These are phyloP conservation scores for Alternaria angustiovoidea DNA, from an alignment of 2,329 filamentous ascomycete genomes.

Conservation along the genomic window DNA sequence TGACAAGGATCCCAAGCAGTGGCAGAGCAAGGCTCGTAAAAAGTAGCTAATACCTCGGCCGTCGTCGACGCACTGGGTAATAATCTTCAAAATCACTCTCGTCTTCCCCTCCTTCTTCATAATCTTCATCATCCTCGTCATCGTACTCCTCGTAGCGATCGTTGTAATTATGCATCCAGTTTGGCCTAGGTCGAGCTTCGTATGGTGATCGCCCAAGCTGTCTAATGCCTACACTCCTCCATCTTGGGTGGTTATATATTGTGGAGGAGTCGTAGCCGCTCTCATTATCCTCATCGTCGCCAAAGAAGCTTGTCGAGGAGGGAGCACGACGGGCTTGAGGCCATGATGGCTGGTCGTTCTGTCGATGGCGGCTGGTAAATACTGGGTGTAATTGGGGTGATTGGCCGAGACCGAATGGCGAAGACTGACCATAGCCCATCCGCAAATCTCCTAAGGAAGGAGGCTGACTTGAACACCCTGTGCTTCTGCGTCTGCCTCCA, in stretches of 20 bases:
- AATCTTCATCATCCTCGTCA: slow-evolving; percentile 17
- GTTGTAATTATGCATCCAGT: slow-evolving; percentile 9
- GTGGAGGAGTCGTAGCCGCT: slow-evolving; percentile 15
- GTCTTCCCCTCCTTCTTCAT: slow-evolving; percentile 1
- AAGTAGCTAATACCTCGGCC: slow-evolving; percentile 1
- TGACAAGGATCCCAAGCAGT: background rate
- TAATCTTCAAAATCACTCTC: slow-evolving; percentile 5
- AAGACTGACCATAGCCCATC: background rate
- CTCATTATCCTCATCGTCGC: slow-evolving; percentile 19
- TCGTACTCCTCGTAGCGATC: slow-evolving; percentile 22
- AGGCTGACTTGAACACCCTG: background rate
- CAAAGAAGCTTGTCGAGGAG: slow-evolving; percentile 5
- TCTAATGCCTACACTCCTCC: background rate
- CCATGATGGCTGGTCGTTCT: slow-evolving; percentile 12
- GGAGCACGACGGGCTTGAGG: background rate
- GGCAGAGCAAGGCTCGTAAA: background rate
- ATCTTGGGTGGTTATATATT: background rate
- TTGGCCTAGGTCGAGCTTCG: background rate
- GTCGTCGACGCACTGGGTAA: background rate
- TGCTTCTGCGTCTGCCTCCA: slow-evolving; percentile 1
- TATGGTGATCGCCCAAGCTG: slow-evolving; percentile 4
- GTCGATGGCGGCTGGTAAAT: slow-evolving; percentile 2
- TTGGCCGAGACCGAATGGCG: slow-evolving; percentile 4
- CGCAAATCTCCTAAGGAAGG: background rate
- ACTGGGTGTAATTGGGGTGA: background rate